Base-by-base conservation (phyloP, 1,139 yeast species). In the Sugiyamaella pinicola region DNA sequence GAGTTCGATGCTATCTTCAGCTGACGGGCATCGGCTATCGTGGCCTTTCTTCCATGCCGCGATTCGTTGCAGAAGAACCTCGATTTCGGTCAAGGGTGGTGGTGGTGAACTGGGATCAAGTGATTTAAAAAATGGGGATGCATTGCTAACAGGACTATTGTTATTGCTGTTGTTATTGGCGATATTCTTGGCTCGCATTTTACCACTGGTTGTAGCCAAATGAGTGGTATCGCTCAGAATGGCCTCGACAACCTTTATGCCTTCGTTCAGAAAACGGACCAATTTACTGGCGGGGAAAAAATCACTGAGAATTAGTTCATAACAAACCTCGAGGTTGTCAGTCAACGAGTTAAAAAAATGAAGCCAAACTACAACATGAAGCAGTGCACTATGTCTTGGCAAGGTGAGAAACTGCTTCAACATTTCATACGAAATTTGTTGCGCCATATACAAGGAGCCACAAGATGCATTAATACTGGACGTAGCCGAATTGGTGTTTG, bases 331-430 rank as follows among this genome's bases (percentile, higher is more conserved):
- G 5, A 53, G 53, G 24, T 43, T 47, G n/a, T 58, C 61, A 31
- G 61, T 52, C 17, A 61, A 43, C 12, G 61, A 57, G 22, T 52
- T 51, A 40, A 63, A 56, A 41, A 63, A 63, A 46, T 63, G 60
- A 28, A 63, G 47, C 65, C 66, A 63, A 12, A 63, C 55, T 9
- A 63, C 47, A 5, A 61, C 52, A 53, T 63, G 66, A 38, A 61
- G 61, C 7, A 59, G 55, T 8, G 61, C 56, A 15, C 38, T 47
- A 34, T 53, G 48, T 9, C 44, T 26, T 7, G 50, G 52, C 21
- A 55, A 24, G 1, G 40, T 35, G 17, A 54, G 24, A 45, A 58
- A 57, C 17, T 55, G 38, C 12, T 51, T 44, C 13, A 60, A 54
- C 47, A 55, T 57, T 17, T 49, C 46, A 48, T 45, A 55, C 1